Percentiles rank a stretch among this genome's conserved stretches.
phyloP scores from a whole-genome alignment of 1,284 basidiomycete species.

The Pyrrhoderma noxium region DNA sequence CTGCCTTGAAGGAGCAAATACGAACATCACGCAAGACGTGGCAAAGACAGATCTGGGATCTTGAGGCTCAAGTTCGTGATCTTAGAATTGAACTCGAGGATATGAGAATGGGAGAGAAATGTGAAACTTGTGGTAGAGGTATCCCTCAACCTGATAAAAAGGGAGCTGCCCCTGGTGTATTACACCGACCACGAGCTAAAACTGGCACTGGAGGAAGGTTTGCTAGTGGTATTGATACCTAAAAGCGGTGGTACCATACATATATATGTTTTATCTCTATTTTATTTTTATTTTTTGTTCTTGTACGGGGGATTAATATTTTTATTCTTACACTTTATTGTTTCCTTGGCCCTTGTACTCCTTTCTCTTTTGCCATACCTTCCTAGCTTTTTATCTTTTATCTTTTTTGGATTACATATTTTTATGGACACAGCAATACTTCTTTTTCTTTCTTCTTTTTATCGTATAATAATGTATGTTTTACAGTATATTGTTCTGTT shows the following conservation, averaged over 20 bases:
- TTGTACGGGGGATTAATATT: neutral
- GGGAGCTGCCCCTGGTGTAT: slow-evolving; percentile 33
- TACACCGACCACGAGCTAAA: slow-evolving; percentile 58
- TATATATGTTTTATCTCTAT: neutral
- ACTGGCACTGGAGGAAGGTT: slow-evolving; percentile 29
- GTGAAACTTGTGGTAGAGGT: slow-evolving; percentile 55
- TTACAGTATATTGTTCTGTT: too few species aligned
- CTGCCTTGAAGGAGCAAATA: slow-evolving; percentile 57
- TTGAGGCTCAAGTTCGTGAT: slow-evolving; percentile 66
- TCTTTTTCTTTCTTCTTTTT: slow-evolving; percentile 12
- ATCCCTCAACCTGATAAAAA: slow-evolving; percentile 17
- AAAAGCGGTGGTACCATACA: neutral
- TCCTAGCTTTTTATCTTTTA: neutral
- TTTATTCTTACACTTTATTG: slow-evolving; percentile 7
- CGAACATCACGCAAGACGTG: slow-evolving; percentile 49
- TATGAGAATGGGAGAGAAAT: slow-evolving; percentile 41
- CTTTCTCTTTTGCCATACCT: neutral
- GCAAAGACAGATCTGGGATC: slow-evolving; percentile 66
- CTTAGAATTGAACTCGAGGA: slow-evolving; percentile 59
- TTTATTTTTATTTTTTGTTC: slow-evolving; percentile 2
- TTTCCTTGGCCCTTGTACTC: neutral
- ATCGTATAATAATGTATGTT: slow-evolving; percentile 18
- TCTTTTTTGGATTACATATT: slow-evolving; percentile 2
- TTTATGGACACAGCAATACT: neutral
- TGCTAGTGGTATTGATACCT: slow-evolving; percentile 24